These are phyloP conservation scores for Suhomyces pyralidae DNA, from an alignment of 805 yeast species.

Conservation along the genomic window DNA sequence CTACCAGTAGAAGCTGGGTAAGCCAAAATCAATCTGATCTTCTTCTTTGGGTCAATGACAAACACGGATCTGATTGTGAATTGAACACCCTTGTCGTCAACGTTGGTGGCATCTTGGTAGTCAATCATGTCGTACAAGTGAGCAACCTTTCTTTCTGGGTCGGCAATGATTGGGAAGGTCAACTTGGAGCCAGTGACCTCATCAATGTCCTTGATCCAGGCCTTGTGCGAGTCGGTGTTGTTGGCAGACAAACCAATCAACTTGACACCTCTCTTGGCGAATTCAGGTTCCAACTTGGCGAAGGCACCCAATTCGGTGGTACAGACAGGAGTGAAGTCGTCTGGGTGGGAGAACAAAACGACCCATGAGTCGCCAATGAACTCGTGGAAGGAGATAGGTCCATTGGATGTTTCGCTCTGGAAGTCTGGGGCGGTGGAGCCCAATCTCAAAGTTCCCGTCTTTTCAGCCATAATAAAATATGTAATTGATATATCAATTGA, in stretches of 20 bases:
- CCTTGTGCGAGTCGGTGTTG: constrained; percentile 70
- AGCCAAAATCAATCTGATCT: constrained; percentile 78
- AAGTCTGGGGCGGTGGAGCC: constrained; percentile 88
- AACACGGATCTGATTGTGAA: constrained; percentile 91
- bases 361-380: constrained; percentile 85
- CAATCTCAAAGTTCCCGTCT: constrained; percentile 49
- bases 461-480: not conserved
- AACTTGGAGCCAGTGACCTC: constrained; percentile 77
- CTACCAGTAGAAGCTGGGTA: constrained; percentile 96
- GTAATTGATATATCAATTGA: not conserved
- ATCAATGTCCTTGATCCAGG: constrained; percentile 90
- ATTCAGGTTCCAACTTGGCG: constrained; percentile 84
- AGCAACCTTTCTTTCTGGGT: constrained; percentile 79
- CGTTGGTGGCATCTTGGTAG: constrained; percentile 74
- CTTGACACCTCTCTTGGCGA: constrained; percentile 79
- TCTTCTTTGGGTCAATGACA: constrained; percentile 86
- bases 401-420: constrained; percentile 76
- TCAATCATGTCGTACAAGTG: constrained; percentile 84
- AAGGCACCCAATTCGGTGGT: constrained; percentile 96
- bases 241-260: constrained; percentile 89
- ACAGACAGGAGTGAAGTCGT: constrained; percentile 95
- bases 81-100: constrained; percentile 64
- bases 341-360: constrained; percentile 89
- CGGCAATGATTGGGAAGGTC: constrained; percentile 89
- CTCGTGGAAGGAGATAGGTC: constrained; percentile 83